A percentile compares a stretch with the other conserved stretches of the same genome.
phyloP scores from a whole-genome alignment of 306 rosid species.

The Cicer arietinum region DNA sequence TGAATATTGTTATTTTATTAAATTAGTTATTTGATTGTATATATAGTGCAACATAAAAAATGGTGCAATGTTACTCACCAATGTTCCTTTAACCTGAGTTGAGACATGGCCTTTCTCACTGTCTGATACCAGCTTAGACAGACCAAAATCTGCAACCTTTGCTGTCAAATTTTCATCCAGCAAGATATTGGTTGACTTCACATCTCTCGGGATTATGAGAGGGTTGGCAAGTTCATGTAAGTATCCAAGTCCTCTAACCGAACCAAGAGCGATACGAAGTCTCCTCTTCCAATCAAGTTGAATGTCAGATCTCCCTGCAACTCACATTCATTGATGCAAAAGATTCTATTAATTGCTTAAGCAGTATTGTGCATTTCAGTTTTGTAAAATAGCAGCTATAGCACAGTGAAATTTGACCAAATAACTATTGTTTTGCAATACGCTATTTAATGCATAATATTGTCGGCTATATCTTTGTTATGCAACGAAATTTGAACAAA shows the following conservation, averaged over 20 bases:
- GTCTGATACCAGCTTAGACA: slow-evolving; percentile 83
- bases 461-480: too few species aligned
- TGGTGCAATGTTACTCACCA: slow-evolving; percentile 58
- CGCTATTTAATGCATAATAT: too few species aligned
- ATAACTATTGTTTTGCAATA: too few species aligned
- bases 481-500: too few species aligned
- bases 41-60: slow-evolving; percentile 3
- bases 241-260: slow-evolving; percentile 93
- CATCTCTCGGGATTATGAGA: slow-evolving; percentile 92
- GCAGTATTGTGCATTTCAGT: not conserved
- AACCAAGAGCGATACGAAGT: slow-evolving; percentile 89
- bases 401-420: too few species aligned
- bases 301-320: slow-evolving; percentile 74
- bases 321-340: slow-evolving; percentile 32
- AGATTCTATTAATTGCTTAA: slow-evolving; percentile 23
- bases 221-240: slow-evolving; percentile 96
- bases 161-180: slow-evolving; percentile 82
- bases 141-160: slow-evolving; percentile 96
- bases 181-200: slow-evolving; percentile 81
- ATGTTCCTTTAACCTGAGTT: slow-evolving; percentile 94
- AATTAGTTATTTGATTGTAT: not conserved
- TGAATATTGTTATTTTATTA: not conserved
- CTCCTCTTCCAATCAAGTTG: slow-evolving; percentile 96
- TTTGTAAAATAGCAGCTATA: too few species aligned
- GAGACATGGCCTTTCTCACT: slow-evolving; percentile 84